Conservation (phyloP, 2,329 filamentous ascomycete species). For the Clonostachys rosea region DNA sequence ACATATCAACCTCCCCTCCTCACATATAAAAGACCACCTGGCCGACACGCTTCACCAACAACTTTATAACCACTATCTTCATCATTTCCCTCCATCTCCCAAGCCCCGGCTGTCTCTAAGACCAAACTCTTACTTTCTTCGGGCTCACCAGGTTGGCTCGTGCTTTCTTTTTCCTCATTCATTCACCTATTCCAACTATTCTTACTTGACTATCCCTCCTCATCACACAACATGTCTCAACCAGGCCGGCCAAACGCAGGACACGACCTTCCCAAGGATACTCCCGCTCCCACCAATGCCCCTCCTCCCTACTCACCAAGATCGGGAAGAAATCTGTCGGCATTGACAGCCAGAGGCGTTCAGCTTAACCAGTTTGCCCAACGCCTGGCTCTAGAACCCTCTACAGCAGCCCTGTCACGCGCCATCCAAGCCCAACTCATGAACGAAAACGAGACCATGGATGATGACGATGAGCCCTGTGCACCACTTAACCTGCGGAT, state of each 20-base stretch:
- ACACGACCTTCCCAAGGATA: neutral
- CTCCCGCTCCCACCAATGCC: neutral
- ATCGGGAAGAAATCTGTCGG: neutral
- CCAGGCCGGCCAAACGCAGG: slow-evolving; percentile 1
- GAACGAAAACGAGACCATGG: too few relatives aligned
- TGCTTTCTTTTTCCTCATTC: too few relatives aligned
- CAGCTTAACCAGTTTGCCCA: neutral
- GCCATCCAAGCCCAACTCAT: too few relatives aligned
- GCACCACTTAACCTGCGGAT: slow-evolving; percentile 41
- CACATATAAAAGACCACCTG: too few relatives aligned
- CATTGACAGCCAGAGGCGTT: neutral
- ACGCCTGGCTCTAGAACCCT: neutral
- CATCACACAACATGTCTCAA: neutral
- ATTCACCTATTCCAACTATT: too few relatives aligned
- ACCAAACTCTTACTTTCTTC: neutral
- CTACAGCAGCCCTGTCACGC: too few relatives aligned
- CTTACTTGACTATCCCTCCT: neutral
- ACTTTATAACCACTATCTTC: neutral
- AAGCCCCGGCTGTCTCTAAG: neutral
- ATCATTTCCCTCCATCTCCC: neutral
- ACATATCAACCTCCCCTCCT: too few relatives aligned
- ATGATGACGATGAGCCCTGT: slow-evolving; percentile 4
- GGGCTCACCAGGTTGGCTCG: too few relatives aligned
- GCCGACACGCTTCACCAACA: too few relatives aligned
- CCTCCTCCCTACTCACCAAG: slow-evolving; percentile 1